Conservation (phyloP, 345 rosid species). For the Eucalyptus sideroxylon region DNA sequence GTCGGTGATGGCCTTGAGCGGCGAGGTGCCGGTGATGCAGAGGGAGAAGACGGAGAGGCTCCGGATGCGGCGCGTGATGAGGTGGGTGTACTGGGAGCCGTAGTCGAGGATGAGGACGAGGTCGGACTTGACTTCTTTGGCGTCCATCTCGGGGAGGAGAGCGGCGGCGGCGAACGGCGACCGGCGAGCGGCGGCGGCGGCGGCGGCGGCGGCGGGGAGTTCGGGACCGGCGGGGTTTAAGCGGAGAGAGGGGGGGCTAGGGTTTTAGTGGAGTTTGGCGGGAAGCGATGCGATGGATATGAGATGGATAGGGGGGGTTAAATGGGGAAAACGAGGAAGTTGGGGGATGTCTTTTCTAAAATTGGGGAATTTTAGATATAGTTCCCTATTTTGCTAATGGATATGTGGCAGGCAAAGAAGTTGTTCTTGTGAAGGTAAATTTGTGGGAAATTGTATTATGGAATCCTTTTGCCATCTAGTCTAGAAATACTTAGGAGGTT, state of each 20-base stretch:
- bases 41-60: slow-evolving; percentile 76
- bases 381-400: not conserved
- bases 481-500: not conserved
- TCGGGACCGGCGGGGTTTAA: not conserved
- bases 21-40: slow-evolving; percentile 77
- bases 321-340: not conserved
- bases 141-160: not conserved
- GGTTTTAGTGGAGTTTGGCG: slow-evolving; percentile 4
- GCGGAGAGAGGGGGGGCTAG: not conserved
- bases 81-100: slow-evolving; percentile 93
- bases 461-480: not conserved
- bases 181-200: not conserved
- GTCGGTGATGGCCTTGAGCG: slow-evolving; percentile 43
- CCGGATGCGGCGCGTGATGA: slow-evolving; percentile 89
- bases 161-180: not conserved
- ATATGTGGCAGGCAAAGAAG: not conserved
- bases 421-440: not conserved
- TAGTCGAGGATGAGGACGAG: slow-evolving; percentile 81
- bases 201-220: not conserved
- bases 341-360: not conserved
- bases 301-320: not conserved
- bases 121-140: slow-evolving; percentile 43
- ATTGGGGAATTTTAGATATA: not conserved
- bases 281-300: not conserved
- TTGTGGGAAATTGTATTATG: not conserved